Evolutionary conservation across 192 early-diverging fungal species (phyloP).

Genomic region (Coemansia sp.): DNA sequence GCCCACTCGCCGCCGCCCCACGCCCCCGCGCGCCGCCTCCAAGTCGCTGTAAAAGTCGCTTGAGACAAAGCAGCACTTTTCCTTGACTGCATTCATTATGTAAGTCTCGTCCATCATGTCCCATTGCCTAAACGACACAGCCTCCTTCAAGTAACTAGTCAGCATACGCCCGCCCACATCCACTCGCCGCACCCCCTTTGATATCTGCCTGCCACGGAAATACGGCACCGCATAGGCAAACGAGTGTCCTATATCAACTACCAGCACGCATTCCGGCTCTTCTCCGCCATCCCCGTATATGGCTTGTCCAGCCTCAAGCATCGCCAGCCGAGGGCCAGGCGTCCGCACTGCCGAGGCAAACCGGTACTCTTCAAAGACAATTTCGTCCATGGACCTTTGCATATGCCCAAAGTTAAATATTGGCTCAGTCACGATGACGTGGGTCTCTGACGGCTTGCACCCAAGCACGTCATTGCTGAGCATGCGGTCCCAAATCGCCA

Average conservation of each 20-base stretch:
- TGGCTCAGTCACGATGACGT: conserved; percentile 70
- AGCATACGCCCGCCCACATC: conserved; percentile 83
- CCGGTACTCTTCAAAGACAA: conserved; percentile 81
- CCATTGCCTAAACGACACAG: conserved; percentile 89
- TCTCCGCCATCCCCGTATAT: conserved; percentile 1
- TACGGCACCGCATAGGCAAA: conserved; percentile 78
- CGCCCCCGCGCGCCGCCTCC: conserved; percentile 32
- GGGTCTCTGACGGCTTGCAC: conserved; percentile 61
- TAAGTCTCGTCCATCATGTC: conserved; percentile 93
- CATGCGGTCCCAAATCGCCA: conserved; percentile 73
- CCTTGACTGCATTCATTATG: conserved; percentile 80
- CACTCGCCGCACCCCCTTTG: conserved; percentile 60
- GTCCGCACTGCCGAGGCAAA: conserved; percentile 51
- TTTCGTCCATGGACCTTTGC: conserved; percentile 69
- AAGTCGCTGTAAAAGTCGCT: conserved; percentile 62
- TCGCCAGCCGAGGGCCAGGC: conserved; percentile 14
- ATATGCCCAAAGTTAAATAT: conserved; percentile 73
- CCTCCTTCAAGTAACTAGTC: conserved; percentile 84
- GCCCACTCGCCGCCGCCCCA: no score
- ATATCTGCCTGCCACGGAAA: conserved; percentile 51
- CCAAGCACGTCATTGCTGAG: conserved; percentile 60
- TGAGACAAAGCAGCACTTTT: conserved; percentile 77
- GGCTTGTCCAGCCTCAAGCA: not conserved
- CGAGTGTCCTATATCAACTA: conserved; percentile 79
- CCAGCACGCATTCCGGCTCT: conserved; percentile 56